Evolutionary conservation across 2,329 filamentous ascomycete genomes (phyloP).

Genomic region (Diaporthe batatas): DNA sequence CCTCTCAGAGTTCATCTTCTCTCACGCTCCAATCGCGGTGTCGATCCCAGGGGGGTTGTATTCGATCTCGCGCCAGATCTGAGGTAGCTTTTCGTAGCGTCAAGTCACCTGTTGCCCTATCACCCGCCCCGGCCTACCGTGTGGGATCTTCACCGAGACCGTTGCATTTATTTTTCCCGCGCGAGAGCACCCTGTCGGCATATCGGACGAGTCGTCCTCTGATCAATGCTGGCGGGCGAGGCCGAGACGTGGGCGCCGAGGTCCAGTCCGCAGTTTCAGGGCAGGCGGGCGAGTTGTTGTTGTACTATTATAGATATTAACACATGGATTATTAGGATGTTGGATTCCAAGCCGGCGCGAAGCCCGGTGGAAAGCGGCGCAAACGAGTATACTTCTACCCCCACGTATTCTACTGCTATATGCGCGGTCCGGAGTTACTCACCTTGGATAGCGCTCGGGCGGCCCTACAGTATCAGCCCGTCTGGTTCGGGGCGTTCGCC

Average conservation of each 20-base stretch:
- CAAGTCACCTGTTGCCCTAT: not conserved
- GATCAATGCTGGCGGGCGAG: slow-evolving; percentile 33
- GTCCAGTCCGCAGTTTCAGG: slow-evolving; percentile 7
- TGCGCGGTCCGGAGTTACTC: slow-evolving; percentile 31
- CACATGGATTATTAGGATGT: slow-evolving; percentile 2
- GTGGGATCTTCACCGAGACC: slow-evolving; percentile 22
- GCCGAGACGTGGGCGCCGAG: slow-evolving; percentile 15
- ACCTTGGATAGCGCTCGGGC: slow-evolving; percentile 1
- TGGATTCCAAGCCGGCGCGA: not conserved
- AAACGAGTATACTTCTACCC: not conserved
- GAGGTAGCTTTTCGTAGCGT: not conserved
- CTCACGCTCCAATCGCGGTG: slow-evolving; percentile 26
- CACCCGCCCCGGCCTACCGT: not conserved
- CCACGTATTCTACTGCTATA: not conserved
- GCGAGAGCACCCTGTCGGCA: slow-evolving; percentile 7
- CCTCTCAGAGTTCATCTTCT: slow-evolving; percentile 18
- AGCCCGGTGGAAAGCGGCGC: not conserved
- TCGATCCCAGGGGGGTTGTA: slow-evolving; percentile 18
- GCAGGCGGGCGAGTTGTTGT: not conserved
- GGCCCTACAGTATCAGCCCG: slow-evolving; percentile 13
- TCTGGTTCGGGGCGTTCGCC: slow-evolving; percentile 4
- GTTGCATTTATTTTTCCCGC: slow-evolving; percentile 1
- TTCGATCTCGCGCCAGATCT: slow-evolving; percentile 22
- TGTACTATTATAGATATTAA: not conserved
- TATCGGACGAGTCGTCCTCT: slow-evolving; percentile 28